Conservation (phyloP, 2,329 filamentous ascomycete species). For the Fusarium ambrosium region DNA sequence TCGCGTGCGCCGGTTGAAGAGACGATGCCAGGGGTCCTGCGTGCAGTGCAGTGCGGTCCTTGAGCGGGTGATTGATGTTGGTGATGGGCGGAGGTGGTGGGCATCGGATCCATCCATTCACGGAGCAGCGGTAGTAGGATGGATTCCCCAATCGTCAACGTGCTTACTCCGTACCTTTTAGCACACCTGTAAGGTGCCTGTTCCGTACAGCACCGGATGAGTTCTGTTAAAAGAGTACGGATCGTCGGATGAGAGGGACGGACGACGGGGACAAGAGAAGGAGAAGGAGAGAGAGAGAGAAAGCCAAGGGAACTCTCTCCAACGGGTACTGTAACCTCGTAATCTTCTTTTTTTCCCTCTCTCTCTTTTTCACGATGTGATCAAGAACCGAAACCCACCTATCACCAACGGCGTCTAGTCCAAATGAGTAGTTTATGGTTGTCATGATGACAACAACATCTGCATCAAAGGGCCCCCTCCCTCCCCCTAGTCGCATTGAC, state of each 20-base stretch:
- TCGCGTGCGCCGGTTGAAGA: conserved; percentile 42
- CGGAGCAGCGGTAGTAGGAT: conserved; percentile 9
- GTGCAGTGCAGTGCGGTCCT: background rate
- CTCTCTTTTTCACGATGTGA: conserved; percentile 6
- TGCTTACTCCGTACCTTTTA: background rate
- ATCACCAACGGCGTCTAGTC: conserved; percentile 38
- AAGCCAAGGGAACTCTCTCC: background rate
- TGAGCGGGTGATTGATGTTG: conserved; percentile 8
- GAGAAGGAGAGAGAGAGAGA: conserved; percentile 9
- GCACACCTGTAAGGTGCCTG: background rate
- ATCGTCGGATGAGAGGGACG: conserved; percentile 13
- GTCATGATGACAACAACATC: conserved; percentile 36
- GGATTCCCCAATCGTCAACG: background rate
- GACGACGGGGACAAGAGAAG: conserved; percentile 4
- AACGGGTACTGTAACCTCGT: conserved; percentile 25
- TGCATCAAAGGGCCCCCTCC: conserved; percentile 12
- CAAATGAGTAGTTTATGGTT: conserved; percentile 27
- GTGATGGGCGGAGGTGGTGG: conserved; percentile 5
- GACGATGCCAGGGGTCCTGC: conserved; percentile 29
- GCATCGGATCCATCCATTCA: background rate
- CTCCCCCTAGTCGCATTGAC: conserved; percentile 8
- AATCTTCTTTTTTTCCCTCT: conserved; percentile 17
- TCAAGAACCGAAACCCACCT: conserved; percentile 19
- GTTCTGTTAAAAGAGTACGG: conserved; percentile 5
- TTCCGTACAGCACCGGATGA: background rate